These are phyloP conservation scores for Solanum peruvianum DNA, from an alignment of 257 asterid species.

Conservation along the genomic window DNA sequence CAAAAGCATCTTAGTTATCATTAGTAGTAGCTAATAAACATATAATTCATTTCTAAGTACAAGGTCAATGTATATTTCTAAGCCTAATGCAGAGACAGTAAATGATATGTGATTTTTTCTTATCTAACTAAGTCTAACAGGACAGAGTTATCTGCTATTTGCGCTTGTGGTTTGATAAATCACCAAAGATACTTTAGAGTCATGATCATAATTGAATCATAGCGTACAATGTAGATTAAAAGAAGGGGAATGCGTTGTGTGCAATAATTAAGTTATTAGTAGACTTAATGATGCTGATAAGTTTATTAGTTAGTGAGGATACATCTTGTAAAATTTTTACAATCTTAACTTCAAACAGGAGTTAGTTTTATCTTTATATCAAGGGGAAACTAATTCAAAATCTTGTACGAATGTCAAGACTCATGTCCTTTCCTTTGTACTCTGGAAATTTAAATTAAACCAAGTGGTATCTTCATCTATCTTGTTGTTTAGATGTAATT, in stretches of 20 bases:
- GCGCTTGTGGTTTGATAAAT: not conserved
- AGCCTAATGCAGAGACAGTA: too few relatives aligned
- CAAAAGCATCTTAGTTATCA: not conserved
- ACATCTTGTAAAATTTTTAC: constrained; percentile 23
- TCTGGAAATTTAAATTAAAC: too few relatives aligned
- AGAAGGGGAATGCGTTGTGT: not conserved
- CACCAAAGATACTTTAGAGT: not conserved
- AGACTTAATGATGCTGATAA: constrained; percentile 11
- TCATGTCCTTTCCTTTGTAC: too few relatives aligned
- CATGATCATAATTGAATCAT: constrained; percentile 19
- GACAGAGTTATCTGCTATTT: not conserved
- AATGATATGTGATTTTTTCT: not conserved
- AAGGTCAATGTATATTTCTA: too few relatives aligned
- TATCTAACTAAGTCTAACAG: not conserved
- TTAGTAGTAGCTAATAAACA: too few relatives aligned
- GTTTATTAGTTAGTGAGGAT: constrained; percentile 18
- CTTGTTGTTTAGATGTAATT: too few relatives aligned
- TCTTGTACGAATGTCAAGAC: too few relatives aligned
- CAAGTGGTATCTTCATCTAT: too few relatives aligned
- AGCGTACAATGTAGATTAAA: not conserved
- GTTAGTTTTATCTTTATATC: constrained; percentile 2
- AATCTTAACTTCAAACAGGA: constrained; percentile 14
- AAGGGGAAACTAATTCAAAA: not conserved
- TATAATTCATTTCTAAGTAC: too few relatives aligned
- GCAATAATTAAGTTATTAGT: not conserved